A percentile compares a stretch with the other conserved stretches of the same genome.
Conservation (phyloP, 176 grass and related monocot species). For the Paspalum notatum region DNA sequence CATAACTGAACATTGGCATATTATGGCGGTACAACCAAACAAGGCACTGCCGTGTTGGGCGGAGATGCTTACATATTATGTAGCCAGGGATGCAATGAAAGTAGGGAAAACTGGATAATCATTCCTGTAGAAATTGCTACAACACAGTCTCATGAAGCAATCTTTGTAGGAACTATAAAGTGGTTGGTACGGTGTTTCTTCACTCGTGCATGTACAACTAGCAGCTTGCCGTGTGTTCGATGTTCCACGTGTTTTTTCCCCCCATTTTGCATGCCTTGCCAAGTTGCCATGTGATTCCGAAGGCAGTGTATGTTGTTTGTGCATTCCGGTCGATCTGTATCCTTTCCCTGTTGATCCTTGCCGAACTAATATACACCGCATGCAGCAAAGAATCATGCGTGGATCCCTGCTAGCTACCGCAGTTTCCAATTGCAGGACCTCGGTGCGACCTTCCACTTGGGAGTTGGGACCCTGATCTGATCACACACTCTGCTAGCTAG, state of each 20-base stretch:
- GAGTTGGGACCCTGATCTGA: neutral
- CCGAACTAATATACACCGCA: neutral
- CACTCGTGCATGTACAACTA: neutral
- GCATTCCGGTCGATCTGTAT: neutral
- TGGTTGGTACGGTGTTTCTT: neutral
- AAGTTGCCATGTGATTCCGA: conserved; percentile 9
- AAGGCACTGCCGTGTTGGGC: no score
- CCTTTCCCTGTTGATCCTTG: neutral
- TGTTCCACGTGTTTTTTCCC: neutral
- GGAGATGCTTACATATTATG: no score
- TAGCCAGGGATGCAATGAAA: neutral
- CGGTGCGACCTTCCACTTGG: neutral
- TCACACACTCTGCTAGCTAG: neutral
- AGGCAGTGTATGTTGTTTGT: neutral
- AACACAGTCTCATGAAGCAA: no score
- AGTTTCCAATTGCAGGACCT: neutral
- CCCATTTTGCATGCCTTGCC: neutral
- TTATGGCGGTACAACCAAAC: no score
- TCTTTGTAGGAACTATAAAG: neutral
- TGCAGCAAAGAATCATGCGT: neutral
- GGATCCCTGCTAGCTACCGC: neutral
- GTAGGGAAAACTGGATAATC: neutral
- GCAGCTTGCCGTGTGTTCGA: neutral
- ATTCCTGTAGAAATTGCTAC: neutral
- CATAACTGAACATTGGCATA: no score